Percentiles rank a stretch among this genome's conserved stretches.
Evolutionary conservation across 257 asterid genomes (phyloP).

Genomic region (Mentha longifolia): DNA sequence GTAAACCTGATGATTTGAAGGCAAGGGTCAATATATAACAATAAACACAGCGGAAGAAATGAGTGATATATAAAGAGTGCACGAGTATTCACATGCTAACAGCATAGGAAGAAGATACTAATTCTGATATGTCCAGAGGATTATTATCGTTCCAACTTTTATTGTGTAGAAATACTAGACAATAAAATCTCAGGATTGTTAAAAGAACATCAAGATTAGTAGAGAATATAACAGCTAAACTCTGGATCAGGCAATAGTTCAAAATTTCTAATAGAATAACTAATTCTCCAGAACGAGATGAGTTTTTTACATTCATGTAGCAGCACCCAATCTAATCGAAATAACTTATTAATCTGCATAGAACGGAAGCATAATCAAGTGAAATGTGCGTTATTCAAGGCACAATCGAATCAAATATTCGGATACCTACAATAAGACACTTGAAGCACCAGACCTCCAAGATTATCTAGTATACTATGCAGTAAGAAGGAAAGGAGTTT

Average conservation of each 20-base stretch:
- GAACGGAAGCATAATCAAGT: constrained; percentile 2
- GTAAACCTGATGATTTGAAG: constrained; percentile 67
- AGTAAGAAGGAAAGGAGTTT: background rate
- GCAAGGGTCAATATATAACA: constrained; percentile 16
- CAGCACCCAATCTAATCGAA: too few relatives aligned
- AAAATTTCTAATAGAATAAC: background rate
- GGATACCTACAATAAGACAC: background rate
- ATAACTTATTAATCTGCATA: background rate
- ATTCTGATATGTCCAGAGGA: constrained; percentile 6
- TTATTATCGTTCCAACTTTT: background rate
- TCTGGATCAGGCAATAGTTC: background rate
- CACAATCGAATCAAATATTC: background rate
- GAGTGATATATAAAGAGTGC: background rate
- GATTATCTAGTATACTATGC: background rate
- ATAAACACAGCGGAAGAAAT: background rate
- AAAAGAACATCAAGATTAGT: background rate
- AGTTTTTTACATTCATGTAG: too few relatives aligned
- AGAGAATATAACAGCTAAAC: constrained; percentile 20
- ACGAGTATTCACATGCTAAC: background rate
- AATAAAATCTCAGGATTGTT: background rate
- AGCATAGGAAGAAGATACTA: background rate
- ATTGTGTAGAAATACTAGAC: constrained; percentile 6
- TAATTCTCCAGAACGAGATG: constrained; percentile 5
- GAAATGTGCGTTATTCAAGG: background rate
- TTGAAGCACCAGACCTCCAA: background rate